Conservation (phyloP, 129 eudicot genomes). For the Apium graveolens region DNA sequence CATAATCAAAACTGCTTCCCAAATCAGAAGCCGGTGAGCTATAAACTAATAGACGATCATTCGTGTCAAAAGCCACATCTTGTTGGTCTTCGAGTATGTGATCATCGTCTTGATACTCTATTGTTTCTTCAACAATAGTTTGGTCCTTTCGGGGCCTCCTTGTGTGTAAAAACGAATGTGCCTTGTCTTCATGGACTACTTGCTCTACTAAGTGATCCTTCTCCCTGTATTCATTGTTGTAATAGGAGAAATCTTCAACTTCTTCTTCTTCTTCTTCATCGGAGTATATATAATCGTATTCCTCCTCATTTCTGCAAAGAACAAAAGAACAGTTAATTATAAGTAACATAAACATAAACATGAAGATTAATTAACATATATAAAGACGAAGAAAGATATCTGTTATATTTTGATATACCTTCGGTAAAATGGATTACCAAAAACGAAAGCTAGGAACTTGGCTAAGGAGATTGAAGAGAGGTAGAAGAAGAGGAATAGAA, state of each 20-base stretch:
- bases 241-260: conserved; percentile 23
- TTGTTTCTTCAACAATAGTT: conserved; percentile 14
- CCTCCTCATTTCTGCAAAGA: conserved; percentile 44
- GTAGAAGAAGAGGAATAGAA: conserved; percentile 79
- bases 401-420: conserved; percentile 30
- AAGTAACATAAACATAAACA: background rate
- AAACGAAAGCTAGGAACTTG: conserved; percentile 51
- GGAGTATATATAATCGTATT: conserved; percentile 39
- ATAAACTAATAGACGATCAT: conserved; percentile 28
- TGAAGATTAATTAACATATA: background rate
- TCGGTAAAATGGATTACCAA: conserved; percentile 44
- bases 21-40: conserved; percentile 34
- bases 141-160: background rate
- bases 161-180: conserved; percentile 16
- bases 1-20: conserved; percentile 14
- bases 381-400: background rate
- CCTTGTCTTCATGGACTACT: conserved; percentile 23
- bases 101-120: conserved; percentile 3
- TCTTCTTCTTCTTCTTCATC: conserved; percentile 34
- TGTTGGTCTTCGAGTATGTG: conserved; percentile 11
- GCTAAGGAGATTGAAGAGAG: conserved; percentile 60
- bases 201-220: conserved; percentile 37
- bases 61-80: conserved; percentile 18
- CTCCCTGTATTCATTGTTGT: conserved; percentile 13
- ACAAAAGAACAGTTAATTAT: background rate